Conservation (phyloP, 129 eudicot genomes). For the Artemisia tridentata region DNA sequence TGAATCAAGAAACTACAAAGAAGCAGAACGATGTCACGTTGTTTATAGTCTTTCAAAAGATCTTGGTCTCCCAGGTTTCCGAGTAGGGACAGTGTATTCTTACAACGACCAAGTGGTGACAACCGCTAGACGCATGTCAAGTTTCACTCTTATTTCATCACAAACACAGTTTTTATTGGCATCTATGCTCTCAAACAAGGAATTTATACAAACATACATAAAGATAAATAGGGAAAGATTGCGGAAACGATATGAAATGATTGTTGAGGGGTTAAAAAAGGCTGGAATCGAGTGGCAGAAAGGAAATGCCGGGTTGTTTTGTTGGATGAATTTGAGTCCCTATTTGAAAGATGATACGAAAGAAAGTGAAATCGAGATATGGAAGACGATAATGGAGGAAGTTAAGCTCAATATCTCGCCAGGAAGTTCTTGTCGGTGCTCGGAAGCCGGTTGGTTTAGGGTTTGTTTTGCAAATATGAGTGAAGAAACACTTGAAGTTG, state of each 20-base stretch:
- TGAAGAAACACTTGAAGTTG: constrained; percentile 62
- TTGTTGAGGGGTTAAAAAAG: constrained; percentile 48
- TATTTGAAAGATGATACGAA: constrained; percentile 41
- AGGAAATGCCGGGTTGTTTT: constrained; percentile 83
- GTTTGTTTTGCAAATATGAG: constrained; percentile 90
- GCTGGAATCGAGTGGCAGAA: constrained; percentile 73
- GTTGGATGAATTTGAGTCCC: constrained; percentile 83
- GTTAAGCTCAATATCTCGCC: constrained; percentile 80
- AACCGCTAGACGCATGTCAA: constrained; percentile 84
- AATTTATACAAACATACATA: constrained; percentile 52
- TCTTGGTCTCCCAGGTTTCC: constrained; percentile 77
- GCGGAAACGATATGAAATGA: constrained; percentile 50
- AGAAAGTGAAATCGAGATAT: constrained; percentile 56
- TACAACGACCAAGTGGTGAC: constrained; percentile 68
- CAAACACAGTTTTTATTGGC: constrained; percentile 78
- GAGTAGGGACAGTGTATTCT: constrained; percentile 74
- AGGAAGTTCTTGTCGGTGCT: constrained; percentile 78
- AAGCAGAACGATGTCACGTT: constrained; percentile 66
- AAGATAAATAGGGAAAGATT: constrained; percentile 56
- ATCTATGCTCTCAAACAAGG: constrained; percentile 52
- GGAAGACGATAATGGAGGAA: constrained; percentile 52
- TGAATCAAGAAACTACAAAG: constrained; percentile 38
- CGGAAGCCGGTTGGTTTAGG: constrained; percentile 86
- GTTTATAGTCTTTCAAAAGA: constrained; percentile 88
- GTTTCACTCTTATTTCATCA: constrained; percentile 77